A percentile compares a stretch with the other conserved stretches of the same genome.
phyloP scores from a whole-genome alignment of 75 land plant species.

The Sequoia sempervirens region DNA sequence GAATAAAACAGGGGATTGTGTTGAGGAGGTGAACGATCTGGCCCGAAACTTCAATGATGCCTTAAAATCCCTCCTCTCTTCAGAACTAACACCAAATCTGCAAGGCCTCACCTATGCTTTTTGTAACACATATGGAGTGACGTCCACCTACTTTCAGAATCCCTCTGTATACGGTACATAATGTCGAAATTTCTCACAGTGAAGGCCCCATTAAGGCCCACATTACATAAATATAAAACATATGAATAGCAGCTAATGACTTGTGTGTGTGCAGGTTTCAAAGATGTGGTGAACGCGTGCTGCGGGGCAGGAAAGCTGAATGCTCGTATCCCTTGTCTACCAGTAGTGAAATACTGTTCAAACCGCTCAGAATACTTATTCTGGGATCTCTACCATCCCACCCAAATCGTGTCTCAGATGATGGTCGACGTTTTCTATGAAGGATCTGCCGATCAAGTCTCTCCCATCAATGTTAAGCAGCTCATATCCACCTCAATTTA shows the following conservation, averaged over 20 bases:
- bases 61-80: conserved; percentile 21
- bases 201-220: no score
- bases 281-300: conserved; percentile 50
- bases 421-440: conserved; percentile 24
- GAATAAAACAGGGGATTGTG: conserved; percentile 38
- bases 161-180: conserved; percentile 51
- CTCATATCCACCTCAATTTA: conserved; percentile 17
- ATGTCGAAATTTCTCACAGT: neutral
- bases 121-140: conserved; percentile 41
- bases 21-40: conserved; percentile 36
- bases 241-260: neutral
- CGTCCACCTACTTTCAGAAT: conserved; percentile 29
- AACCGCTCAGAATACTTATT: conserved; percentile 55
- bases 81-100: conserved; percentile 28
- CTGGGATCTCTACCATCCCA: conserved; percentile 85
- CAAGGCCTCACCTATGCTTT: conserved; percentile 38
- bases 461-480: conserved; percentile 52
- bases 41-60: conserved; percentile 42
- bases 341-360: conserved; percentile 41
- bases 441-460: conserved; percentile 27
- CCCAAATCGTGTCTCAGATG: conserved; percentile 34
- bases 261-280: conserved; percentile 43
- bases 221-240: no score
- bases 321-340: conserved; percentile 54
- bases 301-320: conserved; percentile 63